phyloP scores from a whole-genome alignment of 2,329 filamentous ascomycete genomes.

The Madurella mycetomatis region DNA sequence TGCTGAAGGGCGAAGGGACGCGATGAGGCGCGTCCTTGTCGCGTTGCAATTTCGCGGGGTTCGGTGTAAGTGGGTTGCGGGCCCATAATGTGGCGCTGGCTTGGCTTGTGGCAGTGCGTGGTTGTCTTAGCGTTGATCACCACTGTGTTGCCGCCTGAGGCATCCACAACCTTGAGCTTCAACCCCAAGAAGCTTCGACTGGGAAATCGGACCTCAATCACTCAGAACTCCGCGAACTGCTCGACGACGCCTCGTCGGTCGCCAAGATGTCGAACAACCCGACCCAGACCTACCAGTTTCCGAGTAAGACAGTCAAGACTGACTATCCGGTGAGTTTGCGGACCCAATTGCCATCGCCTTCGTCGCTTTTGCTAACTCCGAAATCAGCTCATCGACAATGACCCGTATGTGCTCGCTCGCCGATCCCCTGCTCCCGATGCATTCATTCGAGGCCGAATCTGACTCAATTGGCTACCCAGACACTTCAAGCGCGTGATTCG shows the following conservation, averaged over 20 bases:
- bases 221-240: conserved; percentile 15
- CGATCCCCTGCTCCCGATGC: not conserved
- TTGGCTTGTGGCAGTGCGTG: not conserved
- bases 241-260: conserved; percentile 26
- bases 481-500: conserved; percentile 86
- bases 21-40: conserved; percentile 3
- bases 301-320: conserved; percentile 73
- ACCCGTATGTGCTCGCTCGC: conserved; percentile 66
- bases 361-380: conserved; percentile 10
- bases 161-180: conserved; percentile 19
- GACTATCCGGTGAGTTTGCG: conserved; percentile 72
- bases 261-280: conserved; percentile 38
- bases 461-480: conserved; percentile 44
- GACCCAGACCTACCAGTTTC: conserved; percentile 49
- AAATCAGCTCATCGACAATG: conserved; percentile 91
- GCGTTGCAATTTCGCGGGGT: too few relatives aligned
- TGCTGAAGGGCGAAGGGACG: conserved; percentile 31
- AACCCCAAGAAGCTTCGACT: conserved; percentile 18
- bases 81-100: too few relatives aligned
- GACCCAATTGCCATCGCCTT: conserved; percentile 20
- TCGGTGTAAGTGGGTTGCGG: too few relatives aligned
- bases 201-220: conserved; percentile 13
- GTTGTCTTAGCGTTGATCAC: too few relatives aligned
- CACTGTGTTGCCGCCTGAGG: conserved; percentile 15
- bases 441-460: conserved; percentile 13